These are phyloP conservation scores for Chamaecrista fasciculata DNA, from an alignment of 306 rosid genomes.

Conservation along the genomic window DNA sequence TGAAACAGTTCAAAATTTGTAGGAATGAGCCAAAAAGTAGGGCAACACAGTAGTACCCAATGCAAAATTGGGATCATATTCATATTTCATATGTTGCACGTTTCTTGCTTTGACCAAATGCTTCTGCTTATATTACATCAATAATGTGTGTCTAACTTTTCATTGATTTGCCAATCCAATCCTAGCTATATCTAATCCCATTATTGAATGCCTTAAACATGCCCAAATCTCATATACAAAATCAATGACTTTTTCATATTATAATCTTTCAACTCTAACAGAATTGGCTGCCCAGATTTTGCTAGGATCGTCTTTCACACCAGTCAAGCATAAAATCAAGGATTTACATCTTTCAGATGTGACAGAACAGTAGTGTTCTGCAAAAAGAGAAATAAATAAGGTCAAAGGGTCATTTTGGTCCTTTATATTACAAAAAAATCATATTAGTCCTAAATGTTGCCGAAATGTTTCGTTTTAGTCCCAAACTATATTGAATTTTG, in stretches of 20 bases:
- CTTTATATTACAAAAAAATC: too few species aligned
- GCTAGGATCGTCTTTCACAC: constrained; percentile 36
- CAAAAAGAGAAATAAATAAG: too few species aligned
- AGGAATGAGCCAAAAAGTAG: constrained; percentile 10
- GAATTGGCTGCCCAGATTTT: constrained; percentile 50
- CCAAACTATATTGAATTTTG: too few species aligned
- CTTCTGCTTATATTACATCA: background rate
- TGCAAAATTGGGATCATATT: constrained; percentile 24
- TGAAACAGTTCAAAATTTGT: background rate
- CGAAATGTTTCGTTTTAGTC: too few species aligned
- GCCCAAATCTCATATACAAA: constrained; percentile 38
- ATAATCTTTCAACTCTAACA: constrained; percentile 31
- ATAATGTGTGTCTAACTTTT: constrained; percentile 16
- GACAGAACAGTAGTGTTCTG: too few species aligned
- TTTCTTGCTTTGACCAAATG: constrained; percentile 27
- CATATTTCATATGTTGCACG: constrained; percentile 23
- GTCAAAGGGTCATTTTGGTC: too few species aligned
- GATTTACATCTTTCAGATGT: too few species aligned
- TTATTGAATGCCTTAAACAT: constrained; percentile 33
- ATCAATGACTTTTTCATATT: constrained; percentile 33
- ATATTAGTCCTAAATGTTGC: too few species aligned
- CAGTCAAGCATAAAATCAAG: constrained; percentile 37
- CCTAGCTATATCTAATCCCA: constrained; percentile 24
- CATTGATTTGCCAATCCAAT: constrained; percentile 36
- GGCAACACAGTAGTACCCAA: constrained; percentile 23